A percentile compares a stretch with the other conserved stretches of the same genome.
phyloP scores from a whole-genome alignment of 495 filamentous ascomycete species.

The Talaromyces liani region DNA sequence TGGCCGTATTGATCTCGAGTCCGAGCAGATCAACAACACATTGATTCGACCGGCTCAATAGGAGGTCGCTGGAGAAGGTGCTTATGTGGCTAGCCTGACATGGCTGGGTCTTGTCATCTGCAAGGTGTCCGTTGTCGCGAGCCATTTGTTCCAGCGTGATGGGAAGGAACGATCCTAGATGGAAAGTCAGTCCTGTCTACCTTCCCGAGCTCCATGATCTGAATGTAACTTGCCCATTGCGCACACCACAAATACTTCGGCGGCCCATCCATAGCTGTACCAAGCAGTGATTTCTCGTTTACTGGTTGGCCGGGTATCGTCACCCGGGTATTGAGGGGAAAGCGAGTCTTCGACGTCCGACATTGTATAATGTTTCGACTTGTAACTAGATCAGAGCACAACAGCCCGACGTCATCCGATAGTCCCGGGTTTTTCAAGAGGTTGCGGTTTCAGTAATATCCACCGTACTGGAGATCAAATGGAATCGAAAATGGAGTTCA shows the following conservation, averaged over 20 bases:
- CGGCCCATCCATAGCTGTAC: conserved; percentile 95
- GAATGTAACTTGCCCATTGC: conserved; percentile 51
- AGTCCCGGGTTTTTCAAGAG: not conserved
- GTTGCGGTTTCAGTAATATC: not conserved
- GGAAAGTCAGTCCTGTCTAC: not conserved
- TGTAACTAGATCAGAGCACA: not conserved
- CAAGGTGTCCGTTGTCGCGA: conserved; percentile 76
- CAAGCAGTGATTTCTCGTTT: conserved; percentile 82
- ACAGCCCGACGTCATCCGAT: not conserved
- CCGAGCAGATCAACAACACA: conserved; percentile 81
- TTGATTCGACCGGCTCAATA: conserved; percentile 43
- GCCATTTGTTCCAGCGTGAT: conserved; percentile 92
- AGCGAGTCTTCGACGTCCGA: conserved; percentile 18
- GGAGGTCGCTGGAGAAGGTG: conserved; percentile 18
- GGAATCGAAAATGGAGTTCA: not conserved
- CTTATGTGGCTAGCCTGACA: conserved; percentile 44
- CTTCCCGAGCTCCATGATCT: not conserved
- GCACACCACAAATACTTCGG: conserved; percentile 96
- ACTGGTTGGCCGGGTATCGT: conserved; percentile 85
- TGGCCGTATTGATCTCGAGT: conserved; percentile 85
- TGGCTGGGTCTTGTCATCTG: conserved; percentile 64
- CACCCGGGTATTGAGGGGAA: conserved; percentile 56
- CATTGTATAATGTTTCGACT: conserved; percentile 8
- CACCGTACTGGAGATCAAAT: not conserved
- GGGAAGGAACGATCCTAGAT: conserved; percentile 84